Base-by-base conservation (phyloP, 805 yeast species). In the Naumovozyma dairenensis region DNA sequence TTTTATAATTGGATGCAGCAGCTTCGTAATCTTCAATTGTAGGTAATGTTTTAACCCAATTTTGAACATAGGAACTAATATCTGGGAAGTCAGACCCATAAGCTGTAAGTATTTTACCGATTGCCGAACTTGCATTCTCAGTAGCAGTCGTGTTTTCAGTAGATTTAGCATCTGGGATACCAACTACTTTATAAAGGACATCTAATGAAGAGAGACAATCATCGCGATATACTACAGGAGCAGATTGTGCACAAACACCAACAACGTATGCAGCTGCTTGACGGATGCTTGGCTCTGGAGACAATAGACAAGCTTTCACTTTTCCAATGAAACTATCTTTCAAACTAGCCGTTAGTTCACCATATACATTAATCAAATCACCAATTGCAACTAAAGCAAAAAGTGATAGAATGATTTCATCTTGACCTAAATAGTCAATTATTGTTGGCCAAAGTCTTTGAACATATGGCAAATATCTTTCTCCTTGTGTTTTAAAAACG, bases 71-170 rank as follows among this genome's bases (percentile, higher is more conserved):
- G 17, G 70, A 65, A 42, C 80, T 74, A 37, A 75, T 60, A 51
- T 77, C 72, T 20, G 86, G 77, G 32, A 83, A 65, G 32, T 53
- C 55, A 4, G 67, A 48, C n/a, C 79, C 77, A 46, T 68, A 77
- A 12, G 74, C 60, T 41, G 77, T 81, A 40, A 87, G 67, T 7
- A 89, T 73, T 55, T 84, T 84, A 22, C 96, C 89, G 43, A 92
- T 78, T 1, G 96, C 74, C 4, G 83, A 72, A 38, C 79, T 67
- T 9, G 85, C 79, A 50, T 80, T 81, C 57, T 92, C 98, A 2
- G 96, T 86, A 4, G 96, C 93, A 36, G 71, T 71, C 26, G 82
- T 59, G 49, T 85, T 85, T 37, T 82, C 95, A 28, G 83, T 93
- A n/a, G 77, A 72, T 42, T 82, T 76, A 2, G 94, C 79, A 44